Conservation (phyloP, 352 stramenopile genomes). For the Phytophthora citricola region DNA sequence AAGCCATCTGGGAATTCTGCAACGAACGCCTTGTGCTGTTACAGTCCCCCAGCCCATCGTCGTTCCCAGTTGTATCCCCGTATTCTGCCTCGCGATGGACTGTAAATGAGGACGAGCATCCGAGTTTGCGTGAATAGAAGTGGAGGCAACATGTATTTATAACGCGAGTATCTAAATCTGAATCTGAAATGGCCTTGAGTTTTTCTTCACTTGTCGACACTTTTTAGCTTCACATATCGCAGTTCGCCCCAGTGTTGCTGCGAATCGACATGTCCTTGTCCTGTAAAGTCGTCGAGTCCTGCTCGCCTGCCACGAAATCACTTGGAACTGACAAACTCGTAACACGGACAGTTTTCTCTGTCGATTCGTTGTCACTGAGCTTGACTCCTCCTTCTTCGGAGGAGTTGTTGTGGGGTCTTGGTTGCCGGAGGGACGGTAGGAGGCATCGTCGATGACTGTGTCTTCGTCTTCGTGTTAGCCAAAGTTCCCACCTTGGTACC, state of each 20-base stretch:
- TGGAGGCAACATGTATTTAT: not conserved
- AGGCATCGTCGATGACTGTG: conserved; percentile 9
- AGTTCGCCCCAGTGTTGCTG: conserved; percentile 5
- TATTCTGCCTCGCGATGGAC: not conserved
- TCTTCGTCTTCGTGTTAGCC: not conserved
- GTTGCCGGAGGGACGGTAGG: conserved; percentile 9
- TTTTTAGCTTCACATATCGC: conserved; percentile 10
- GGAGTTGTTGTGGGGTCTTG: conserved; percentile 1
- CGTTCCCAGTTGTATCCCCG: conserved; percentile 8
- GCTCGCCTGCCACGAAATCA: conserved; percentile 7
- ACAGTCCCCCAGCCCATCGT: conserved; percentile 9
- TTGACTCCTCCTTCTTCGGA: conserved; percentile 2
- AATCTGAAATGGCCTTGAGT: too few relatives aligned
- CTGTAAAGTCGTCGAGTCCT: conserved; percentile 2
- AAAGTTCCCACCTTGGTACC: not conserved
- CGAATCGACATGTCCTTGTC: not conserved
- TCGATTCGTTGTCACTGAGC: not conserved
- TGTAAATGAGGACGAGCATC: conserved; percentile 3
- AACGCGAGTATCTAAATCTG: too few relatives aligned
- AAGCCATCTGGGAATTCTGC: conserved; percentile 13
- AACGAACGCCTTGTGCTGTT: conserved; percentile 3
- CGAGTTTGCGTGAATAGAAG: not conserved
- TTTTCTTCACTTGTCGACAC: not conserved
- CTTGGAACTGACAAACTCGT: not conserved
- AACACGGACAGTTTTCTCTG: not conserved